These are phyloP conservation scores for Nicotiana knightiana DNA, from an alignment of 257 asterid genomes.

Conservation along the genomic window DNA sequence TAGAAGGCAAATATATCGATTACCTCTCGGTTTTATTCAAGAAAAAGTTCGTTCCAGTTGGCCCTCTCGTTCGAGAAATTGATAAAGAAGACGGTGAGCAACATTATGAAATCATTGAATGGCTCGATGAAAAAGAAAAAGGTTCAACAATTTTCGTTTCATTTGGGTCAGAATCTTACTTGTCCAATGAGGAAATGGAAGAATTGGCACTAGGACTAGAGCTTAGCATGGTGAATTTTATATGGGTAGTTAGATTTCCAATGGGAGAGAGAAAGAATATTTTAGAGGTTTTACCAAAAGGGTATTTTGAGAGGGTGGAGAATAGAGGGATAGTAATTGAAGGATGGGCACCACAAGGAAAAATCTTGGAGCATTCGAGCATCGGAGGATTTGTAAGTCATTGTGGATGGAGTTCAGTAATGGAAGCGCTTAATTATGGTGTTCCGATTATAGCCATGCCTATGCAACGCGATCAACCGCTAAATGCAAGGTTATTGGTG, in stretches of 20 bases:
- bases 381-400: constrained; percentile 57
- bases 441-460: constrained; percentile 60
- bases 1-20: constrained; percentile 56
- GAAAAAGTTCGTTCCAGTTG: constrained; percentile 45
- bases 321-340: constrained; percentile 42
- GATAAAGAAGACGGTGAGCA: background rate
- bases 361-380: constrained; percentile 38
- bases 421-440: constrained; percentile 38
- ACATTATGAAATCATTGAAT: constrained; percentile 18
- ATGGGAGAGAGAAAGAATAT: constrained; percentile 8
- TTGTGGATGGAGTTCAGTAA: constrained; percentile 65
- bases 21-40: constrained; percentile 13
- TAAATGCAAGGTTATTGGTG: constrained; percentile 54
- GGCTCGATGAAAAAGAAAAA: constrained; percentile 40
- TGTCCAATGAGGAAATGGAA: constrained; percentile 37
- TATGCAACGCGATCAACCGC: constrained; percentile 60
- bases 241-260: constrained; percentile 55
- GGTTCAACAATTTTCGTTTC: constrained; percentile 50
- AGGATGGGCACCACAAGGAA: constrained; percentile 53
- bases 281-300: constrained; percentile 31
- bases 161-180: constrained; percentile 58
- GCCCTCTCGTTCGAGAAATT: constrained; percentile 34
- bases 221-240: constrained; percentile 42
- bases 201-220: constrained; percentile 60
- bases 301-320: constrained; percentile 34